Evolutionary conservation across 73 alveolate species (phyloP), one percentile per base, ranked within the genome.

Genomic region (Paramecium primaurelia): DNA sequence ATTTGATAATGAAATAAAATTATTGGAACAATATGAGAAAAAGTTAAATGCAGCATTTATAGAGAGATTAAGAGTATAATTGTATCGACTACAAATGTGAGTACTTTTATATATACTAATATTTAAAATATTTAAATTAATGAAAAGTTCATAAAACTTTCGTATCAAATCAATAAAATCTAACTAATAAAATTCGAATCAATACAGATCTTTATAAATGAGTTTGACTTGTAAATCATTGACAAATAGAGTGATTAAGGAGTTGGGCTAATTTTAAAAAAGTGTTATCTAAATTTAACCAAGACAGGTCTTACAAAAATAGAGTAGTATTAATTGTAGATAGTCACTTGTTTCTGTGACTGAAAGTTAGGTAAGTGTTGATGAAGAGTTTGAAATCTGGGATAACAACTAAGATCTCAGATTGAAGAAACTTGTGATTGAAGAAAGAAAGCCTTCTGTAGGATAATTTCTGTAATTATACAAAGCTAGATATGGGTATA

Each of bases 401-500:
- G 73, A 80, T 80, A 80, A 40, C 14, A 80, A 47, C 32, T 16
- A 42, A 25, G 91, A 80, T 16, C 58, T 80, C 0, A 42, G 91
- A 25, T 59, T 80, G 11, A 44, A 80, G 34, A 80, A 80, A 25
- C 28, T 80, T 30, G 58, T 42, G 36, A 42, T 80, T 16, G 91
- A 80, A 20, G 91, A 80, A 9, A 26, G 38, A 22, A 80, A 47
- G 49, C 77, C 71, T 18, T 80, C 91, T 1, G 58, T 80, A 9
- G 91, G 91, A 25, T 64, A 80, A 45, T 80, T 80, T 80, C 51
- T 80, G 10, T 49, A 47, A 25, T 22, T 80, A 40, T 80, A 80
- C 49, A 80, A 80, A 18, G 91, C 91, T 42, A 80, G 91, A 80
- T 80, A 45, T 80, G 73, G 91, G 91, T 80, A 80, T 47, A 8